These are phyloP conservation scores for Choanephora cucurbitarum DNA, from an alignment of 371 early-diverging fungal genomes.

Conservation along the genomic window DNA sequence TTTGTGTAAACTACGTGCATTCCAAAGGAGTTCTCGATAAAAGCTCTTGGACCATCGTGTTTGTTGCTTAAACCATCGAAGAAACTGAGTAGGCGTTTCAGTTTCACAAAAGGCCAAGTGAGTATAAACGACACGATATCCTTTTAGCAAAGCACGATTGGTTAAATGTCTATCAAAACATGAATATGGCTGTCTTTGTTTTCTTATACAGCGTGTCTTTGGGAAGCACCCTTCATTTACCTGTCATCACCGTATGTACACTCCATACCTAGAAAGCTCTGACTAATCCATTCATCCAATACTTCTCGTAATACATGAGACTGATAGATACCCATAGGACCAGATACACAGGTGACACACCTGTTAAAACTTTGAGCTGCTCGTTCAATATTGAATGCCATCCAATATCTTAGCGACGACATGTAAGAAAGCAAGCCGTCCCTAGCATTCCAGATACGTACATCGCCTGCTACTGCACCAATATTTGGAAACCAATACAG, in stretches of 20 bases:
- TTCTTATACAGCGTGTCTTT: too few species aligned
- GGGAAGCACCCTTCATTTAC: slow-evolving; percentile 24
- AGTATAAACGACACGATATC: slow-evolving; percentile 60
- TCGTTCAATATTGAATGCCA: slow-evolving; percentile 73
- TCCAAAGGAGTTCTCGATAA: slow-evolving; percentile 64
- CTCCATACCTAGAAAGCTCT: slow-evolving; percentile 59
- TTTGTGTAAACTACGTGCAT: slow-evolving; percentile 55
- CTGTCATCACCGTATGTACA: slow-evolving; percentile 74
- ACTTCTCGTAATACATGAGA: slow-evolving; percentile 51
- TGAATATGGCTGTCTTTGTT: neutral
- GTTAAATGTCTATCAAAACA: slow-evolving; percentile 51
- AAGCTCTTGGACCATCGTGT: slow-evolving; percentile 74
- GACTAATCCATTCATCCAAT: slow-evolving; percentile 63
- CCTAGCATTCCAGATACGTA: slow-evolving; percentile 61
- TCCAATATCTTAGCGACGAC: slow-evolving; percentile 69
- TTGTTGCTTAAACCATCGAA: slow-evolving; percentile 70
- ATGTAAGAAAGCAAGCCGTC: slow-evolving; percentile 56
- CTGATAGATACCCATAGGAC: slow-evolving; percentile 67
- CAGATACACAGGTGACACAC: slow-evolving; percentile 70
- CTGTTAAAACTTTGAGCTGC: slow-evolving; percentile 66
- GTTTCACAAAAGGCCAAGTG: slow-evolving; percentile 67
- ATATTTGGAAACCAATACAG: slow-evolving; percentile 52
- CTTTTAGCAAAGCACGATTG: slow-evolving; percentile 55
- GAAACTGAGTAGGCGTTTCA: slow-evolving; percentile 58
- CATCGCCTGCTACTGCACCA: slow-evolving; percentile 69